These are phyloP conservation scores for Thermothielavioides terrestris DNA, from an alignment of 495 filamentous ascomycete genomes.

Conservation along the genomic window DNA sequence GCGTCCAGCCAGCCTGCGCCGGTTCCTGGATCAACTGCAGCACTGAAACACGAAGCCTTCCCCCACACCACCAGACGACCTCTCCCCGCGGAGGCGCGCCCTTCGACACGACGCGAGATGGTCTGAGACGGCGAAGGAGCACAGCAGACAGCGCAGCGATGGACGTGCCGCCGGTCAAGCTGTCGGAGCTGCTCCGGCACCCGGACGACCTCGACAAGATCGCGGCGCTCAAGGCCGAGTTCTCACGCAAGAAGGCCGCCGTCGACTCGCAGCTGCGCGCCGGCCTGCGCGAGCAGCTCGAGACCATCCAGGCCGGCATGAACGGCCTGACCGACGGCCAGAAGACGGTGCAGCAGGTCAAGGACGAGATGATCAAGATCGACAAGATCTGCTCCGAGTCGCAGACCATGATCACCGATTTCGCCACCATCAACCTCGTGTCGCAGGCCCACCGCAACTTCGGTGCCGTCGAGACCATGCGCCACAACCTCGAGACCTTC, in stretches of 20 bases:
- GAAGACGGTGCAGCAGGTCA: constrained; percentile 75
- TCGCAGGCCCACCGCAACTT: constrained; percentile 94
- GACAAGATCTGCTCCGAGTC: constrained; percentile 94
- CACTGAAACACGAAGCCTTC: not conserved
- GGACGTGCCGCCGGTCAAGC: constrained; percentile 54
- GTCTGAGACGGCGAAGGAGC: constrained; percentile 15
- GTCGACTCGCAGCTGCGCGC: constrained; percentile 82
- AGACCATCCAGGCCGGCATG: constrained; percentile 88
- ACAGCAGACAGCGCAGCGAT: constrained; percentile 23
- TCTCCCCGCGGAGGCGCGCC: not conserved
- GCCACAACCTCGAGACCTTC: constrained; percentile 77
- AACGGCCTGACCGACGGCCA: constrained; percentile 76
- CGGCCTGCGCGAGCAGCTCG: constrained; percentile 81
- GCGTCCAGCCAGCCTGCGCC: no score
- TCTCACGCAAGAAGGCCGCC: constrained; percentile 84
- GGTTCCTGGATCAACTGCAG: not conserved
- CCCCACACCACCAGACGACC: not conserved
- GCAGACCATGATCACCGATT: constrained; percentile 92
- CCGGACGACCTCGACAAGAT: constrained; percentile 95
- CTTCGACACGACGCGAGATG: constrained; percentile 13
- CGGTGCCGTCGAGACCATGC: constrained; percentile 83
- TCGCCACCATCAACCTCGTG: constrained; percentile 90
- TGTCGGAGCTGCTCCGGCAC: constrained; percentile 63
- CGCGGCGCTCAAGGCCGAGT: constrained; percentile 77
- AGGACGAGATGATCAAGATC: constrained; percentile 97